Evolutionary conservation across 2,329 filamentous ascomycete genomes (phyloP).

Genomic region (Xylaria polymorpha): DNA sequence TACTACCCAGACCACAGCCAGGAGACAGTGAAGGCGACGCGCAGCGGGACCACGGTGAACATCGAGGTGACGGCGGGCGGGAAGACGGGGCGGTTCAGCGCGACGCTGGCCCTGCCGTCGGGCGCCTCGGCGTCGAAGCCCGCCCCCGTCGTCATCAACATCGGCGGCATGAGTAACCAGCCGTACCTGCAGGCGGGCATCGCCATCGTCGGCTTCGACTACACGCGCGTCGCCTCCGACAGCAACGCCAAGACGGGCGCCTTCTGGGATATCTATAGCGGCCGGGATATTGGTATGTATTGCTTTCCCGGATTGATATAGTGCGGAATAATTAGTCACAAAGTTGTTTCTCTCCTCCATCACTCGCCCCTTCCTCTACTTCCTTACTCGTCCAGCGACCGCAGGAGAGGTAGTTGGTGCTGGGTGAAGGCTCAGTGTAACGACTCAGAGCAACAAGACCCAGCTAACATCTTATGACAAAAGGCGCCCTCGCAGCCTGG

Average conservation of each 20-base stretch:
- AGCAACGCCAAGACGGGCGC: slow-evolving; percentile 62
- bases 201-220: slow-evolving; percentile 62
- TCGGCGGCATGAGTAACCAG: slow-evolving; percentile 61
- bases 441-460: neutral
- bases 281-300: slow-evolving; percentile 58
- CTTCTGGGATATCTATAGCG: slow-evolving; percentile 62
- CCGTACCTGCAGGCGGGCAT: slow-evolving; percentile 60
- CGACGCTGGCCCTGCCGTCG: slow-evolving; percentile 56
- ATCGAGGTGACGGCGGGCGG: slow-evolving; percentile 57
- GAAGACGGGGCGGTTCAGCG: slow-evolving; percentile 58
- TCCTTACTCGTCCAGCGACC: neutral
- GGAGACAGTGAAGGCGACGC: slow-evolving; percentile 60
- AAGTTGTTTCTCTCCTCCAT: neutral
- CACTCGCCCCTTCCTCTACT: neutral
- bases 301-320: neutral
- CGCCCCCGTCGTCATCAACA: slow-evolving; percentile 62
- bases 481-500: slow-evolving; percentile 65
- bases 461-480: neutral
- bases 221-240: slow-evolving; percentile 60
- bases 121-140: slow-evolving; percentile 50
- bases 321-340: neutral
- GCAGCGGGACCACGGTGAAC: slow-evolving; percentile 57
- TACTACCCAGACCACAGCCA: slow-evolving; percentile 62
- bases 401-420: neutral
- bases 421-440: neutral